Evolutionary conservation across 1,284 basidiomycete species (phyloP).

Genomic region (Fereydounia khargensis): DNA sequence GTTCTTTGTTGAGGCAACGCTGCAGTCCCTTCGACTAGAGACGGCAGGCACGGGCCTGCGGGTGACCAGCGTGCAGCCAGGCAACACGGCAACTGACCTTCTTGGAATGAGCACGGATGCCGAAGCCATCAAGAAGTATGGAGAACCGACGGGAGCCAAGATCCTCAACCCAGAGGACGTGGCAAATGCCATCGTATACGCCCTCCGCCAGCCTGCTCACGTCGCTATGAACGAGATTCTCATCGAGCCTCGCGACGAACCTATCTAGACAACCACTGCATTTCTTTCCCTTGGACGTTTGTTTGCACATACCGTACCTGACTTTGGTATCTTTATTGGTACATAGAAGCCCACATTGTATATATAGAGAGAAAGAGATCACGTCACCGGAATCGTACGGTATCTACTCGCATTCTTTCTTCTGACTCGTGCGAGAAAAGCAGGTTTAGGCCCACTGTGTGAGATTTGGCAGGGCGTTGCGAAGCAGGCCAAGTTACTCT

Average conservation of each 20-base stretch:
- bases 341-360: too few relatives aligned
- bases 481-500: too few relatives aligned
- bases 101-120: conserved; percentile 51
- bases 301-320: not conserved
- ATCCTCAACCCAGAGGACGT: conserved; percentile 50
- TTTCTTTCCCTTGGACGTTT: not conserved
- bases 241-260: conserved; percentile 42
- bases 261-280: conserved; percentile 14
- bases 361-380: too few relatives aligned
- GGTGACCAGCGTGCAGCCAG: conserved; percentile 51
- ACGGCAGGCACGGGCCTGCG: conserved; percentile 47
- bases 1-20: conserved; percentile 55
- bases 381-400: too few relatives aligned
- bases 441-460: too few relatives aligned
- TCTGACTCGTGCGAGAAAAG: too few relatives aligned
- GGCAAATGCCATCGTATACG: conserved; percentile 50
- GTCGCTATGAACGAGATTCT: conserved; percentile 53
- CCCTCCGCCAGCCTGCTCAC: conserved; percentile 47
- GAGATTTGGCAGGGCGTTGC: too few relatives aligned
- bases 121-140: conserved; percentile 53
- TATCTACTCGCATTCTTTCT: too few relatives aligned
- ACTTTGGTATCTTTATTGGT: too few relatives aligned
- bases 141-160: conserved; percentile 50
- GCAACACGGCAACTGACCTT: conserved; percentile 52
- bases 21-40: conserved; percentile 51